phyloP scores from a whole-genome alignment of 2,329 filamentous ascomycete genomes.

The Calonectria fujianensis region DNA sequence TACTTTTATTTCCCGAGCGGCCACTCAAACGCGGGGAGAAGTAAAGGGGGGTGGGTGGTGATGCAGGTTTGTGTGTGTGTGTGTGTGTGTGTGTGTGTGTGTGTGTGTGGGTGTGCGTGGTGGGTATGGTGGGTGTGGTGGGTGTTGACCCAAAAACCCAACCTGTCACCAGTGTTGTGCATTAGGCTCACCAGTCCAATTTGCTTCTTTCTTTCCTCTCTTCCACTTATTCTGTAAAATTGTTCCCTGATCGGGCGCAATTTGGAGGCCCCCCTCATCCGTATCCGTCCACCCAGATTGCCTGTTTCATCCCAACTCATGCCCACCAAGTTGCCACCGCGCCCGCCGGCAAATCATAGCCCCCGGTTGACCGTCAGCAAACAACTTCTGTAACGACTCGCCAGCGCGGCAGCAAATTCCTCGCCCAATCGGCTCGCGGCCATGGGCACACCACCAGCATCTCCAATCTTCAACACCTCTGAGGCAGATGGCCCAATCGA shows the following conservation, averaged over 20 bases:
- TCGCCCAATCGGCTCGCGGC: slow-evolving; percentile 32
- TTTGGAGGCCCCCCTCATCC: not conserved
- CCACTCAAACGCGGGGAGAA: not conserved
- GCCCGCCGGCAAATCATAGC: slow-evolving; percentile 36
- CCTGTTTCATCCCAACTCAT: slow-evolving; percentile 32
- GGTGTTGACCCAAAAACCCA: not conserved
- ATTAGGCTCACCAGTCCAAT: slow-evolving; percentile 11
- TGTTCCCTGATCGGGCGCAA: slow-evolving; percentile 8
- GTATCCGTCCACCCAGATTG: slow-evolving; percentile 15
- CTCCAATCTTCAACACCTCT: not conserved
- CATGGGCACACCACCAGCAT: not conserved
- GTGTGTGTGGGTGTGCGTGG: no score
- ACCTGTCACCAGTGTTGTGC: slow-evolving; percentile 14
- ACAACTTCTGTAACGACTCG: slow-evolving; percentile 35
- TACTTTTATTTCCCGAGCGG: slow-evolving; percentile 9
- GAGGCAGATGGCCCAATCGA: slow-evolving; percentile 6
- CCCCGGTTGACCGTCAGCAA: slow-evolving; percentile 26
- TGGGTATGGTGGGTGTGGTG: not conserved
- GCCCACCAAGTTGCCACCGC: slow-evolving; percentile 23
- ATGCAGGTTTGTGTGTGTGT: no score
- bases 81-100: no score
- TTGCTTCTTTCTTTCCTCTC: not conserved
- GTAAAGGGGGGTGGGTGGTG: not conserved
- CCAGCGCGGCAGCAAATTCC: slow-evolving; percentile 34
- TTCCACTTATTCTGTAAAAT: not conserved